Evolutionary conservation across 2,329 filamentous ascomycete genomes (phyloP), one percentile per base, ranked within the genome.

Genomic region (Fusarium torulosum): DNA sequence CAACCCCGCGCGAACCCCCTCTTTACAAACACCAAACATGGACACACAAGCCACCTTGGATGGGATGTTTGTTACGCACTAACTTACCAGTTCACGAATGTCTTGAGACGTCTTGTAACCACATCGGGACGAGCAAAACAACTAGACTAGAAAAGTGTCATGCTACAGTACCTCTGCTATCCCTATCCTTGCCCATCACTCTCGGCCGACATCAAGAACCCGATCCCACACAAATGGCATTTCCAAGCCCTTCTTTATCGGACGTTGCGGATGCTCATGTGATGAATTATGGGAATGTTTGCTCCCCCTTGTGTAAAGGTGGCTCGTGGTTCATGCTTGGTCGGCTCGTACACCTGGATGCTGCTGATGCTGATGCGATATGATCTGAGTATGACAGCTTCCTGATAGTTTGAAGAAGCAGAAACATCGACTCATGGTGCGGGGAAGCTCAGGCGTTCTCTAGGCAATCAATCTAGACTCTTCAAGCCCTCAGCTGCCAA

Each of bases 311-410:
- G 31, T 20, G 31, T 15, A 35, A 45, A 33, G 9, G 33, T 55
- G 7, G 23, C 15, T 29, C 7, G n/a, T 43, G 17, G 37, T 53
- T 40, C 27, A 29, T n/a, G 46, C 42, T 47, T 35, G 51, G 7
- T 17, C 52, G 21, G 27, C 17, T 51, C 38, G 35, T 56, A 33
- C 15, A 29, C 27, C 11, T 29, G 27, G 27, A 29, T 45, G 29
- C 44, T 45, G 11, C 14, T 37, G 23, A 41, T 41, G 27, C 31
- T 51, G 68, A 67, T 66, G 66, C 59, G 53, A 38, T 51, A 71
- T 65, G 69, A 68, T 57, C 58, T 71, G 62, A 68, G 59, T 31
- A 70, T 70, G 66, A 68, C 54, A 59, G 33, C 38, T 52, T 45
- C 38, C 33, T 35, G 53, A 35, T 42, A 54, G 41, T 29, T 29